Percentiles rank a stretch among this genome's conserved stretches.
Evolutionary conservation across 495 filamentous ascomycete species (phyloP).

Genomic region (Terfezia claveryi): DNA sequence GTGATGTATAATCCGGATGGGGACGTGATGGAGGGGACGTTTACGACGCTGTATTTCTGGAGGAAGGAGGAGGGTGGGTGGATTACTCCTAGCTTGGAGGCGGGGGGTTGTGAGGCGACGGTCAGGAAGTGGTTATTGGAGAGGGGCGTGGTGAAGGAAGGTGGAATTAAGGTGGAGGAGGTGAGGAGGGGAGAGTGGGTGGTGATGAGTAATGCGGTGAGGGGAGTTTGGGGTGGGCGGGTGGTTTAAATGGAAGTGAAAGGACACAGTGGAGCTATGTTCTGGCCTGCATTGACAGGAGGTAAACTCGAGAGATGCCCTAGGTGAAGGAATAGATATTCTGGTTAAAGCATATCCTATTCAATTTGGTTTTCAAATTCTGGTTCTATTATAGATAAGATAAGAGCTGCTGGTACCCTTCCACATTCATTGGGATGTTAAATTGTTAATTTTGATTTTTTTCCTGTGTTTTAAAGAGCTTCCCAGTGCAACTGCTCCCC

Average conservation of each 20-base stretch:
- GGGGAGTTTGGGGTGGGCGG: constrained; percentile 13
- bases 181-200: constrained; percentile 8
- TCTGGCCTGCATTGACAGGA: no score
- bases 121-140: constrained; percentile 60
- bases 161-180: constrained; percentile 1
- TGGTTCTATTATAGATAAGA: no score
- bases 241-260: not conserved
- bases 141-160: constrained; percentile 22
- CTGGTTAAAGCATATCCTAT: no score
- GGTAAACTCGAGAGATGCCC: no score
- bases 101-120: constrained; percentile 65
- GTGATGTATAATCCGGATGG: constrained; percentile 43
- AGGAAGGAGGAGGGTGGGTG: constrained; percentile 32
- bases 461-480: no score
- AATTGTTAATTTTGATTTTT: no score
- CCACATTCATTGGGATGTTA: no score
- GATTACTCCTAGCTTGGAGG: constrained; percentile 40
- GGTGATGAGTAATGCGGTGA: constrained; percentile 16
- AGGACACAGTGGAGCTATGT: no score
- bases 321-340: no score
- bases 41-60: constrained; percentile 53
- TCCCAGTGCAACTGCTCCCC: no score
- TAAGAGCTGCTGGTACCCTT: no score
- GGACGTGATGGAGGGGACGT: constrained; percentile 69
- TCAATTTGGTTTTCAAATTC: no score